Evolutionary conservation across 495 filamentous ascomycete genomes (phyloP), one percentile per base, ranked within the genome.

Genomic region (Hypoxylon rickii): DNA sequence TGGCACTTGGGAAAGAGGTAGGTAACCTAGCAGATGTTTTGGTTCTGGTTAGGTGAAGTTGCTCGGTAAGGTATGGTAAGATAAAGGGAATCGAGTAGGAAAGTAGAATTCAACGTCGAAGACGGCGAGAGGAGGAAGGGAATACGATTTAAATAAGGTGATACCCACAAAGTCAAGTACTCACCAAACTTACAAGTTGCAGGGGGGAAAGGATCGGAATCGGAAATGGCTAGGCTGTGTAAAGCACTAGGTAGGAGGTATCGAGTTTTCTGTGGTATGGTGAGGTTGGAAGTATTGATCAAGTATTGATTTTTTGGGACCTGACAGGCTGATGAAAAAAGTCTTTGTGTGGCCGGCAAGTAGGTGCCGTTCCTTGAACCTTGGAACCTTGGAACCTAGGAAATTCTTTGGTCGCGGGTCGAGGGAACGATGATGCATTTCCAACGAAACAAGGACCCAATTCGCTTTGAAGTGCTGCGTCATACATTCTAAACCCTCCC

Each of bases 381-480:
- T n/a, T n/a, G n/a, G n/a, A n/a, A n/a, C n/a, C n/a, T n/a, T n/a
- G n/a, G n/a, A n/a, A n/a, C n/a, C n/a, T n/a, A n/a, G n/a, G n/a
- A n/a, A 36, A 7, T 49, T 44, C 32, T 40, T 49, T 53, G 51
- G 48, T 13, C 17, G 52, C 38, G 39, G 58, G 47, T 26, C 52
- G 38, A 24, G 13, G 49, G 51, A 41, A 37, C 59, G 49, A 63
- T 63, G 59, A 63, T 63, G 59, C 49, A 58, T 54, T 57, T 53
- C 13, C 53, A 58, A 63, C 59, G 59, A 58, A 63, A 63, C 53
- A 53, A 58, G 52, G 49, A 53, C 49, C 39, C 42, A 63, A 57
- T 54, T 57, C 33, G 37, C 42, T 55, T 55, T 43, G 12, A 47
- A 47, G 16, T 18, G 24, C 44, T 63, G 59, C 59, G 59, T 63